Evolutionary conservation across 2,329 filamentous ascomycete species (phyloP).

Genomic region (Sporothrix variecibatus): DNA sequence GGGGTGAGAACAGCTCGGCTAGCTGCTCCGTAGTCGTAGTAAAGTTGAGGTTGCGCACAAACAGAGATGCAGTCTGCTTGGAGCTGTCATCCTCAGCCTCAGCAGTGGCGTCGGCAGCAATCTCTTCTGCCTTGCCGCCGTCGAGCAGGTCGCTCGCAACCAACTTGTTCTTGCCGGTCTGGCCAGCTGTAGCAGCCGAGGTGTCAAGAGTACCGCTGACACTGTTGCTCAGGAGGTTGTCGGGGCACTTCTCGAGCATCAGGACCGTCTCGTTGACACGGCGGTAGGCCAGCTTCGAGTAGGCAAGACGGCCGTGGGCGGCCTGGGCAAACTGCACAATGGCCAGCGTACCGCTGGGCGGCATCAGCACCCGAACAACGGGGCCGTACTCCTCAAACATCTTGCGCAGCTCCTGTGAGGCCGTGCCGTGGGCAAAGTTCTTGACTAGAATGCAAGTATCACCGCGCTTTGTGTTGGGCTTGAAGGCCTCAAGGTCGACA

Average conservation of each 20-base stretch:
- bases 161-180: conserved; percentile 27
- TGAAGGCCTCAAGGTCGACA: conserved; percentile 90
- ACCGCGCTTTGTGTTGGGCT: conserved; percentile 71
- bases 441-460: conserved; percentile 90
- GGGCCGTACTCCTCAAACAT: conserved; percentile 86
- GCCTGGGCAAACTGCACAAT: conserved; percentile 85
- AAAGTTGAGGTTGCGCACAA: conserved; percentile 94
- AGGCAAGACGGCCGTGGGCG: conserved; percentile 79
- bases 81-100: neutral
- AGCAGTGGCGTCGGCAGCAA: neutral
- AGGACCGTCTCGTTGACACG: conserved; percentile 88
- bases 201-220: conserved; percentile 29
- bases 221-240: conserved; percentile 66
- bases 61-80: conserved; percentile 74
- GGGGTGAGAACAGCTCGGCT: conserved; percentile 72
- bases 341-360: conserved; percentile 87
- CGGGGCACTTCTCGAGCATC: conserved; percentile 91
- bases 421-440: conserved; percentile 87
- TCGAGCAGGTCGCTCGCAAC: conserved; percentile 27
- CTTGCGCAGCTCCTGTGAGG: conserved; percentile 72
- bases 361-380: conserved; percentile 82
- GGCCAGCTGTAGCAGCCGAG: neutral
- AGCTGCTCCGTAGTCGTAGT: conserved; percentile 76
- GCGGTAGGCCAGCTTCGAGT: conserved; percentile 81
- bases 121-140: neutral